Evolutionary conservation across 345 rosid species (phyloP).

Genomic region (Eucalyptus cloeziana): DNA sequence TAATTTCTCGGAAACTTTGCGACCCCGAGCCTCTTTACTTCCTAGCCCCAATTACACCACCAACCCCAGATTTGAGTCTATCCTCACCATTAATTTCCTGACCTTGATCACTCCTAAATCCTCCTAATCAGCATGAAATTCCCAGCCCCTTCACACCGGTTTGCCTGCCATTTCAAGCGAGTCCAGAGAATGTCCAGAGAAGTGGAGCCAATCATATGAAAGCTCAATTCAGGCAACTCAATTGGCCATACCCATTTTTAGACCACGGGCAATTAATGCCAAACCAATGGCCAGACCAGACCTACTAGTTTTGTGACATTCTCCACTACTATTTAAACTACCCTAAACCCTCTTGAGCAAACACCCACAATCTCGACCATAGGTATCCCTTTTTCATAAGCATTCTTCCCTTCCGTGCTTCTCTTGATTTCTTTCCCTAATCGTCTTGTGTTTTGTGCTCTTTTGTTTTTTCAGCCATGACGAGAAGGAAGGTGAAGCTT

Average conservation of each 20-base stretch:
- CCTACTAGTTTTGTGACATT: background rate
- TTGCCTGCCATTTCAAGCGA: background rate
- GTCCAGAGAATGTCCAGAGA: background rate
- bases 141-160: background rate
- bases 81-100: background rate
- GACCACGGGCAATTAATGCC: background rate
- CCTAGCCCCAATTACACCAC: background rate
- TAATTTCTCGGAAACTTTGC: background rate
- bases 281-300: background rate
- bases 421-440: background rate
- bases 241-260: background rate
- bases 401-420: background rate
- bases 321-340: background rate
- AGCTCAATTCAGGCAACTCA: background rate
- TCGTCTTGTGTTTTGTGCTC: background rate
- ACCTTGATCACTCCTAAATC: background rate
- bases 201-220: background rate
- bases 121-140: background rate
- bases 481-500: conserved; percentile 50
- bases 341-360: background rate
- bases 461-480: conserved; percentile 10
- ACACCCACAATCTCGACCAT: background rate
- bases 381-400: background rate
- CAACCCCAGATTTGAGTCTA: background rate
- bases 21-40: background rate